Evolutionary conservation across 2,329 filamentous ascomycete genomes (phyloP).

Genomic region (Neopestalotiopsis sp.): DNA sequence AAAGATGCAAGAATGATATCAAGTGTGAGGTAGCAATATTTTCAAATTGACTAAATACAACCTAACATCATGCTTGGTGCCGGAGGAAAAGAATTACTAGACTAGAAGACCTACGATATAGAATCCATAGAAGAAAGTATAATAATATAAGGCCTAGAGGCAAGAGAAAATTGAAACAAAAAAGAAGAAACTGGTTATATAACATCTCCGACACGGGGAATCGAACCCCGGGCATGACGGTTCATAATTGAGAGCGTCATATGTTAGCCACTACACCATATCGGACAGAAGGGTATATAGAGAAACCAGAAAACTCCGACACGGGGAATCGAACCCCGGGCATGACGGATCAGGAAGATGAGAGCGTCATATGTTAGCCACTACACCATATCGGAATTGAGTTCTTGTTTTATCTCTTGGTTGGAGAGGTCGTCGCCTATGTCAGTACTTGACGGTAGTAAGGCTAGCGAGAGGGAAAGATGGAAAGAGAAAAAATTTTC

Average conservation of each 20-base stretch:
- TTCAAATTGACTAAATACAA: no score
- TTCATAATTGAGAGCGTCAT: background rate
- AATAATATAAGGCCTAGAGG: background rate
- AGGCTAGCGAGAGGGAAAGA: background rate
- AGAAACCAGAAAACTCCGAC: slow-evolving; percentile 26
- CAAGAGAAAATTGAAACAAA: background rate
- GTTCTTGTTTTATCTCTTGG: background rate
- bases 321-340: slow-evolving; percentile 37
- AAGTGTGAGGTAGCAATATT: no score
- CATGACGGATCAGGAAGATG: slow-evolving; percentile 26
- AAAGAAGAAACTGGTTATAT: background rate
- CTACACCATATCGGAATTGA: background rate
- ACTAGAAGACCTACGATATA: no score
- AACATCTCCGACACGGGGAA: slow-evolving; percentile 34
- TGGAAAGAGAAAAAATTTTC: background rate
- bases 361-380: slow-evolving; percentile 4
- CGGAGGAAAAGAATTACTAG: no score
- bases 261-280: slow-evolving; percentile 4
- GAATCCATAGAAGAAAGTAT: background rate
- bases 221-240: slow-evolving; percentile 37
- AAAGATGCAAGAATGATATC: no score
- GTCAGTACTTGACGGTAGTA: background rate
- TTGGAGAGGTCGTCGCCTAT: background rate
- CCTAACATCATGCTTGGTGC: no score
- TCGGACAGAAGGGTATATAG: background rate